These are phyloP conservation scores for Usnea hakonensis DNA, from an alignment of 495 filamentous ascomycete species.

Conservation along the genomic window DNA sequence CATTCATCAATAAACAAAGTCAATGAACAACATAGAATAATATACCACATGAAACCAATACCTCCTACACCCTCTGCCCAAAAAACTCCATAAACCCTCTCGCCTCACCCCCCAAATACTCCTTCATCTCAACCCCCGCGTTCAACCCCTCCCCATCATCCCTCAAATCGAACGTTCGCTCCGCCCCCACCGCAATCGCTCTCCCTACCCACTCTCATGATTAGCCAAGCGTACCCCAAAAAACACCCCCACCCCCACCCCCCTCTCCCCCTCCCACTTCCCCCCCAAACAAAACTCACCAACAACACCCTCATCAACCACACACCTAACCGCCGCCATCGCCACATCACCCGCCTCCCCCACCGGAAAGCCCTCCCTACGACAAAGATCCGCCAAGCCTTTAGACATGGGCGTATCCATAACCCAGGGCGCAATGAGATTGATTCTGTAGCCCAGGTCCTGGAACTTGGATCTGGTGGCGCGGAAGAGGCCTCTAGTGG, in stretches of 20 bases:
- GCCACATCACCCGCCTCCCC: conserved; percentile 9
- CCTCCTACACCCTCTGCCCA: background rate
- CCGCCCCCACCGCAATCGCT: conserved; percentile 9
- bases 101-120: conserved; percentile 6
- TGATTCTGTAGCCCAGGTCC: conserved; percentile 10
- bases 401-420: conserved; percentile 18
- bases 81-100: conserved; percentile 1
- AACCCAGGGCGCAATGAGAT: conserved; percentile 18
- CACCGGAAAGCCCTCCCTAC: background rate
- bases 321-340: conserved; percentile 9
- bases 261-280: too few species aligned
- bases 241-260: too few species aligned
- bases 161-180: conserved; percentile 8
- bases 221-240: too few species aligned
- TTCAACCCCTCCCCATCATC: conserved; percentile 16
- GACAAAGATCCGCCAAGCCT: background rate
- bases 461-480: conserved; percentile 8
- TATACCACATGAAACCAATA: background rate
- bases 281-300: too few species aligned
- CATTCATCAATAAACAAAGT: too few species aligned
- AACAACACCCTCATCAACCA: conserved; percentile 4
- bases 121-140: conserved; percentile 5
- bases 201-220: conserved; percentile 1
- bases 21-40: too few species aligned
- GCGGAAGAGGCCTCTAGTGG: conserved; percentile 27